phyloP scores from a whole-genome alignment of 2,329 filamentous ascomycete genomes.

The Clonostachys solani region DNA sequence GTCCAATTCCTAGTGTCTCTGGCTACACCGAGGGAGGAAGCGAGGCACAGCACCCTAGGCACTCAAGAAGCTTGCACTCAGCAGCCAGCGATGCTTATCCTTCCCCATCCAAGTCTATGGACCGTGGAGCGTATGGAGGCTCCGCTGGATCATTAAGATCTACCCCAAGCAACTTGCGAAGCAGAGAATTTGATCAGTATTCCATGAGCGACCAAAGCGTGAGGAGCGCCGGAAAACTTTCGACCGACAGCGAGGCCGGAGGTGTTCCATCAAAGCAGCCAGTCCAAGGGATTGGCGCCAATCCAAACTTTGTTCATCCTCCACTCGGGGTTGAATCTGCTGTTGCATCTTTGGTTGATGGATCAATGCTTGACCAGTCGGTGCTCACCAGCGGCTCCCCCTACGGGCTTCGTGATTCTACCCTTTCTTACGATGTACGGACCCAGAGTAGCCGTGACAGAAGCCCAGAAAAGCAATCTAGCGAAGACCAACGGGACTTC shows the following conservation, averaged over 20 bases:
- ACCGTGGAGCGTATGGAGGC: constrained; percentile 22
- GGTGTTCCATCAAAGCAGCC: constrained; percentile 62
- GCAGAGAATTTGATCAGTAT: constrained; percentile 50
- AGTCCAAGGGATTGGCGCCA: constrained; percentile 66
- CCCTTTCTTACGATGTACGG: constrained; percentile 23
- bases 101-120: constrained; percentile 53
- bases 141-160: constrained; percentile 26
- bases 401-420: constrained; percentile 31
- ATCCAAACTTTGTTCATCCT: constrained; percentile 71
- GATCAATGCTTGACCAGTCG: constrained; percentile 65
- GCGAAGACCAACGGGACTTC: constrained; percentile 29
- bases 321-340: constrained; percentile 77
- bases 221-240: constrained; percentile 50
- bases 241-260: constrained; percentile 52
- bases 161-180: constrained; percentile 33
- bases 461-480: constrained; percentile 36
- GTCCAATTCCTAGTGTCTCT: constrained; percentile 88
- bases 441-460: constrained; percentile 23
- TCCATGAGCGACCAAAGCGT: constrained; percentile 42
- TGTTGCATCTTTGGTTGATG: constrained; percentile 81
- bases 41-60: constrained; percentile 50
- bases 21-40: constrained; percentile 73
- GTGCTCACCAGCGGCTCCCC: constrained; percentile 60
- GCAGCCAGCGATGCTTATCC: constrained; percentile 49
- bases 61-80: constrained; percentile 48